phyloP scores from a whole-genome alignment of 2,329 filamentous ascomycete species.

The Fusarium incarnatum region DNA sequence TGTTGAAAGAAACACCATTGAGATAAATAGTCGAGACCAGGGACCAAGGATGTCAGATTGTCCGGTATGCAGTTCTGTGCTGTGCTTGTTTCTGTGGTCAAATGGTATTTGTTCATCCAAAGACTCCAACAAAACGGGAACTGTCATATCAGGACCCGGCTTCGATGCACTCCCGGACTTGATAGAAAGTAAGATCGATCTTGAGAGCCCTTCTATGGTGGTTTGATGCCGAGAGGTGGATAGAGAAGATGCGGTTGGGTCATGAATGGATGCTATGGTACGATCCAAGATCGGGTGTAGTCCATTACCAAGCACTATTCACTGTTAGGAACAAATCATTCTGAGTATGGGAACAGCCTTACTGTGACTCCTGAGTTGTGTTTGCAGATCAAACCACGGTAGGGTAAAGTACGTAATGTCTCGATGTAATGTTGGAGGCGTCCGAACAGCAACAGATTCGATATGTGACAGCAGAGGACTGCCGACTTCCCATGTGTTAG shows the following conservation, averaged over 20 bases:
- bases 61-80: neutral
- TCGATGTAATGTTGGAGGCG: neutral
- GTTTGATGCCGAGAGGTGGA: accelerated
- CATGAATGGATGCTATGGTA: neutral
- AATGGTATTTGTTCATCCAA: neutral
- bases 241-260: neutral
- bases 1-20: neutral
- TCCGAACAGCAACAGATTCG: neutral
- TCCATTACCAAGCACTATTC: neutral
- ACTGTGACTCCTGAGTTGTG: neutral
- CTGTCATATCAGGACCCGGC: neutral
- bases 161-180: accelerated
- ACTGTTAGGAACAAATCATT: neutral
- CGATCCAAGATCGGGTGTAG: neutral
- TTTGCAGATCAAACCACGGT: neutral
- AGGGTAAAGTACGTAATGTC: neutral
- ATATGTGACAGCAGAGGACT: neutral
- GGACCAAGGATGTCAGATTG: neutral
- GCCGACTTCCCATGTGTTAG: neutral
- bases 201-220: accelerated
- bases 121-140: neutral
- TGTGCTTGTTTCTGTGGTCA: neutral
- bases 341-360: neutral
- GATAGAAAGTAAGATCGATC: neutral
- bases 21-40: neutral